Percentiles rank a stretch among this genome's conserved stretches.
Evolutionary conservation across 345 rosid species (phyloP).

Genomic region (Pugionium dolabratum): DNA sequence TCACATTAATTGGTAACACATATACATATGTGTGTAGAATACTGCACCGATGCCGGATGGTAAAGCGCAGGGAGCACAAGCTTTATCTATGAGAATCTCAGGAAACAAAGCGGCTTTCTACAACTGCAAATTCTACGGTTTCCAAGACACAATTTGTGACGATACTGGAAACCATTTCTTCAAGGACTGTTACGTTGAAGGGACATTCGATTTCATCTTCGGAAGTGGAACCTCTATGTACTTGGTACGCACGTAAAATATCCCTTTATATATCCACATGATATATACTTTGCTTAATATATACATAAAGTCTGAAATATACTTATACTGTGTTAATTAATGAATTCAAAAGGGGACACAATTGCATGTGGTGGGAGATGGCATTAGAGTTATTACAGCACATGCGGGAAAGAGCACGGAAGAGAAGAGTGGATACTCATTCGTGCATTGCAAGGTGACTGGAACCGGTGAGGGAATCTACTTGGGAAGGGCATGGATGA

Average conservation of each 20-base stretch:
- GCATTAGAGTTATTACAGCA: conserved; percentile 56
- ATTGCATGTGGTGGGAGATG: conserved; percentile 42
- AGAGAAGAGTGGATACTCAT: conserved; percentile 54
- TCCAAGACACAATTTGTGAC: conserved; percentile 71
- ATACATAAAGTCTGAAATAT: conserved; percentile 7
- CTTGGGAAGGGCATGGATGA: conserved; percentile 71
- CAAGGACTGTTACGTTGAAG: conserved; percentile 69
- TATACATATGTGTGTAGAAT: conserved; percentile 42
- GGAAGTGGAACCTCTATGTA: conserved; percentile 69
- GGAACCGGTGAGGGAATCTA: conserved; percentile 47
- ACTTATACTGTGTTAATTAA: no score
- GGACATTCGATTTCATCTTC: conserved; percentile 78
- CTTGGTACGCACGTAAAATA: conserved; percentile 41
- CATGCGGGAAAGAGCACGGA: conserved; percentile 50
- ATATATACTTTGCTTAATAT: no score
- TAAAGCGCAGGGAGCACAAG: conserved; percentile 49
- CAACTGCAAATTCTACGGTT: conserved; percentile 59
- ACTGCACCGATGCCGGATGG: conserved; percentile 57
- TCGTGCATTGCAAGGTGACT: conserved; percentile 48
- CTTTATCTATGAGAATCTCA: conserved; percentile 53
- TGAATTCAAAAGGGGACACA: conserved; percentile 33
- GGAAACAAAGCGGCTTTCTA: conserved; percentile 63
- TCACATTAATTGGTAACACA: no score
- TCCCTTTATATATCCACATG: no score
- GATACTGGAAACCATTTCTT: conserved; percentile 71